Conservation (phyloP, 179 eudicot genomes). For the Amaranthus tricolor region DNA sequence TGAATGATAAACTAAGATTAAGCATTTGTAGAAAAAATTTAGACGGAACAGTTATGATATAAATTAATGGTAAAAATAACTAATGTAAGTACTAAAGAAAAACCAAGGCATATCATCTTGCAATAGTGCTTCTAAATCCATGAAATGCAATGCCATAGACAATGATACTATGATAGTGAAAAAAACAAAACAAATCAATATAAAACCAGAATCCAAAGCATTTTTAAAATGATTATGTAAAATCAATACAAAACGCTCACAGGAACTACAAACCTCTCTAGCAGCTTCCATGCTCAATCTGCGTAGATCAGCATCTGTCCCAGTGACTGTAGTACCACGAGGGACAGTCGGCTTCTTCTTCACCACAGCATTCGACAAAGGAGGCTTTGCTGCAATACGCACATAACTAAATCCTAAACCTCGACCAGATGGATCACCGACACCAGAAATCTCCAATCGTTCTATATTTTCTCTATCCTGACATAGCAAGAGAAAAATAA, state of each 20-base stretch:
- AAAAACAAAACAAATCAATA: background rate
- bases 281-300: constrained; percentile 99
- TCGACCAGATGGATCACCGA: constrained; percentile 99
- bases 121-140: background rate
- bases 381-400: constrained; percentile 84
- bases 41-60: too few species aligned
- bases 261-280: constrained; percentile 62
- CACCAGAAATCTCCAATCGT: constrained; percentile 94
- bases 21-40: too few species aligned
- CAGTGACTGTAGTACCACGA: constrained; percentile 83
- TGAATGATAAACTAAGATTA: too few species aligned
- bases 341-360: constrained; percentile 75
- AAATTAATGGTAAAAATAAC: too few species aligned
- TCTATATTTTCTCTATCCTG: constrained; percentile 94
- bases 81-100: too few species aligned
- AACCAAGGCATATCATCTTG: too few species aligned
- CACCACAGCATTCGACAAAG: constrained; percentile 58
- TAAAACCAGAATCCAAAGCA: background rate
- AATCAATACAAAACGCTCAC: background rate
- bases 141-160: background rate
- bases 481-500: background rate
- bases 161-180: background rate
- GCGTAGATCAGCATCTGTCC: constrained; percentile 99
- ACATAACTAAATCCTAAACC: constrained; percentile 97
- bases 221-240: background rate